A percentile compares a stretch with the other conserved stretches of the same genome.
These are phyloP conservation scores for Dryadomyces quercus-mongolicae DNA, from an alignment of 2,329 filamentous ascomycete genomes.

Conservation along the genomic window DNA sequence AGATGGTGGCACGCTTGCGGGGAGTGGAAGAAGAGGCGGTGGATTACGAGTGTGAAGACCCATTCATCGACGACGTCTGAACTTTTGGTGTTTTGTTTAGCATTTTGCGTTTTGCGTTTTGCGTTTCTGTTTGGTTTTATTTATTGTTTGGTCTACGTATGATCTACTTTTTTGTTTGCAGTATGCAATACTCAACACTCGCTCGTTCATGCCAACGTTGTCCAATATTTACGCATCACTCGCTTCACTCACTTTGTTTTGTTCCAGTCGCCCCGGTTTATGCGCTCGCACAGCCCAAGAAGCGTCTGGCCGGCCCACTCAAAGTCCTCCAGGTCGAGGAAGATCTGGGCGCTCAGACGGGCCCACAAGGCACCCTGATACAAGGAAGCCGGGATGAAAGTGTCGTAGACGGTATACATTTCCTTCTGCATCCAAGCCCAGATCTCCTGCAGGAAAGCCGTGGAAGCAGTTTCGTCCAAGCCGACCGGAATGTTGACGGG, in stretches of 20 bases:
- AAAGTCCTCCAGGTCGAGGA: conserved; percentile 54
- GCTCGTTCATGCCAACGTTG: not conserved
- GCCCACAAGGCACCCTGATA: conserved; percentile 48
- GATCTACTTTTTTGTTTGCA: too few species aligned
- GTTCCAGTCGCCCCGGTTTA: conserved; percentile 11
- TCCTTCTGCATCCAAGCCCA: conserved; percentile 24
- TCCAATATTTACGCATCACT: not conserved
- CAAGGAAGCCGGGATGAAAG: conserved; percentile 44
- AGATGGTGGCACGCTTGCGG: conserved; percentile 9
- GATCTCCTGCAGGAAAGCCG: conserved; percentile 14
- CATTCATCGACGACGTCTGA: conserved; percentile 4
- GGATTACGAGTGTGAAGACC: not conserved
- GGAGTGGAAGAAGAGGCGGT: not conserved
- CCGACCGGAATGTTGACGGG: conserved; percentile 24
- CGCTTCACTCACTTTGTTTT: not conserved
- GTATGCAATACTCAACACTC: too few species aligned
- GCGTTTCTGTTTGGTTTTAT: too few species aligned
- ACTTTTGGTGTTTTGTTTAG: too few species aligned
- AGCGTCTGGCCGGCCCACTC: conserved; percentile 43
- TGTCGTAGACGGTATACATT: conserved; percentile 33
- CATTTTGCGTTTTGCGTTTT: not conserved
- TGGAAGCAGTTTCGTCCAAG: not conserved
- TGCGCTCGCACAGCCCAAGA: conserved; percentile 16
- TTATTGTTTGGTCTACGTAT: too few species aligned
- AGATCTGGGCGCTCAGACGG: conserved; percentile 54